Percentiles rank a stretch among this genome's conserved stretches.
Evolutionary conservation across 1,284 basidiomycete species (phyloP).

Genomic region (Cutaneotrichosporon cyanovorans): DNA sequence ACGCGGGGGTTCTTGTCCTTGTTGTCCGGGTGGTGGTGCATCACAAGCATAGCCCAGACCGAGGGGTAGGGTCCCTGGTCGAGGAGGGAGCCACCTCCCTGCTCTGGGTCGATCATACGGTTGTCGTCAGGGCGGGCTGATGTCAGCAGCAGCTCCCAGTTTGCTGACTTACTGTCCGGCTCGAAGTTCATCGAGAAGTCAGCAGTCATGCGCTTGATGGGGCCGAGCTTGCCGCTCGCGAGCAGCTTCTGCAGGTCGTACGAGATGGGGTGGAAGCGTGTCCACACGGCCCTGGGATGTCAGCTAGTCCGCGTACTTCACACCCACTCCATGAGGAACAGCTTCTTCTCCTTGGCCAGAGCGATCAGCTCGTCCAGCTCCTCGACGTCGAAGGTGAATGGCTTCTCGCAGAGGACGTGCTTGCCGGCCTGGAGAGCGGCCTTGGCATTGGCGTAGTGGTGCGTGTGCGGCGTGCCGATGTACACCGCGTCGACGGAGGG

Average conservation of each 20-base stretch:
- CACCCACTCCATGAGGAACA: slow-evolving; percentile 85
- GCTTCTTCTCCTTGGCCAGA: slow-evolving; percentile 64
- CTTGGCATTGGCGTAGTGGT: slow-evolving; percentile 71
- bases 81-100: slow-evolving; percentile 77
- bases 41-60: slow-evolving; percentile 68
- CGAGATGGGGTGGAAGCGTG: slow-evolving; percentile 45
- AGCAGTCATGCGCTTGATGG: slow-evolving; percentile 50
- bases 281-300: slow-evolving; percentile 41
- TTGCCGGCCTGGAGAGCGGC: slow-evolving; percentile 72
- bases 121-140: slow-evolving; percentile 45
- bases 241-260: slow-evolving; percentile 41
- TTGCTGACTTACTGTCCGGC: slow-evolving; percentile 55
- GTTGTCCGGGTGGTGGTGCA: slow-evolving; percentile 65
- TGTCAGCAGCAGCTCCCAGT: not conserved
- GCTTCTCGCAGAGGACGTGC: slow-evolving; percentile 78
- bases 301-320: slow-evolving; percentile 45
- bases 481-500: slow-evolving; percentile 70
- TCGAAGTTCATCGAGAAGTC: slow-evolving; percentile 67
- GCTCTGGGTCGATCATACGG: slow-evolving; percentile 67
- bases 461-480: slow-evolving; percentile 79
- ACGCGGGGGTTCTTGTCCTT: slow-evolving; percentile 55
- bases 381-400: slow-evolving; percentile 48
- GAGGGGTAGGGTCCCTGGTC: slow-evolving; percentile 78
- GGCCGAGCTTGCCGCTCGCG: slow-evolving; percentile 41
- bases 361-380: slow-evolving; percentile 56